Percentiles rank a stretch among this genome's conserved stretches.
These are phyloP conservation scores for Neofusicoccum parvum DNA, from an alignment of 2,329 filamentous ascomycete species.

Conservation along the genomic window DNA sequence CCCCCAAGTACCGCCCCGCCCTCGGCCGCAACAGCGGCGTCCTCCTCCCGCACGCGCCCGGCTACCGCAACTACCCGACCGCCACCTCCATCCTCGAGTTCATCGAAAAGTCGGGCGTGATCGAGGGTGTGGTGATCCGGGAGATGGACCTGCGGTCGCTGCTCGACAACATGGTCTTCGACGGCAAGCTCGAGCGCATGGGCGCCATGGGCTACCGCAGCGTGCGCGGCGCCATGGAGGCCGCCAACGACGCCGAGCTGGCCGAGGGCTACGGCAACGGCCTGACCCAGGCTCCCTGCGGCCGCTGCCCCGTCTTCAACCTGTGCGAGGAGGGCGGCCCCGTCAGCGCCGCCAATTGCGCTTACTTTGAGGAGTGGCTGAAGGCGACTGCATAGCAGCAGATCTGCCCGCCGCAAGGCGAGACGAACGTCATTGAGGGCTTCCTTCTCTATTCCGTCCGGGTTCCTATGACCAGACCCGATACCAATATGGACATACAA, in stretches of 20 bases:
- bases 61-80: slow-evolving; percentile 79
- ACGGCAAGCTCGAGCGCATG: slow-evolving; percentile 75
- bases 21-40: slow-evolving; percentile 28
- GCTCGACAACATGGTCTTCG: slow-evolving; percentile 84
- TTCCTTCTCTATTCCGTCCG: not conserved
- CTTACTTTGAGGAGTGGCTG: slow-evolving; percentile 89
- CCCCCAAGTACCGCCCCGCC: slow-evolving; percentile 26
- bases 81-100: slow-evolving; percentile 74
- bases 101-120: slow-evolving; percentile 69
- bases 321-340: slow-evolving; percentile 89
- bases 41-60: slow-evolving; percentile 58
- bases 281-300: slow-evolving; percentile 86
- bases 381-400: not conserved
- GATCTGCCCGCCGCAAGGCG: not conserved
- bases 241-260: slow-evolving; percentile 38
- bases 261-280: slow-evolving; percentile 62
- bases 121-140: slow-evolving; percentile 60
- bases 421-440: not conserved
- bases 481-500: not conserved
- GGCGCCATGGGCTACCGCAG: slow-evolving; percentile 54
- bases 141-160: slow-evolving; percentile 82
- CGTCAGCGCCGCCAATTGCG: slow-evolving; percentile 85
- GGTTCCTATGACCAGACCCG: not conserved
- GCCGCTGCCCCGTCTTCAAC: slow-evolving; percentile 88
- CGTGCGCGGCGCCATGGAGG: slow-evolving; percentile 35